Evolutionary conservation across 257 asterid species (phyloP), one percentile per base, ranked within the genome.

Genomic region (Thymus mandschuricus): DNA sequence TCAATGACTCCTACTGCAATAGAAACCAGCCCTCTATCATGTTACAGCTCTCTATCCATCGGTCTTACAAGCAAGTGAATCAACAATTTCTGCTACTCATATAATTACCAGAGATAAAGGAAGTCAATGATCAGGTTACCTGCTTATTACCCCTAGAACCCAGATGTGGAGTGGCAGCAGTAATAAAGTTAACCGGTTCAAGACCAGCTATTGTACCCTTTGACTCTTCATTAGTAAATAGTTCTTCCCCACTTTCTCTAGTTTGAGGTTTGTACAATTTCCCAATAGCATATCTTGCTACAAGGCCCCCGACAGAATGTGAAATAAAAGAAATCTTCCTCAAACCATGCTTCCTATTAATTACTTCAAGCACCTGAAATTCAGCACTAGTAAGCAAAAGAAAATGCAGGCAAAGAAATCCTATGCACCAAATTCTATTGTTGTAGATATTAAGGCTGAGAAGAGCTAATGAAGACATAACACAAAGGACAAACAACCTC

Each of bases 261-360:
- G 46, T 69, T 70, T 88, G 79, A 73, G 90, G 91, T 82, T 77
- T 78, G 72, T 83, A 92, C 71, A 95, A 79, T 79, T 80, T 88
- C 72, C 99, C 99, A 72, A 95, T 89, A 60, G 94, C 83, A 84
- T 84, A 95, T 83, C 97, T 92, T 71, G 99, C 97, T 78, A 95
- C 99, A 67, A 95, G 83, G n/a, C 99, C 98, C 48, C 99, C 99
- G 7, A 95, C 99, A 28, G 99, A 95, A 92, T 95, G 99, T 51
- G 98, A 92, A 80, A 95, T 76, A 71, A 95, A 92, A 48, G 99
- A 95, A 70, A 95, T 90, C 70, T 89, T 92, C 80, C 61, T 87
- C 85, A 95, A 41, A 68, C 75, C 76, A 12, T 90, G 92, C 79
- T 86, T 92, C 85, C 85, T 74, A 74, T 77, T 79, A 50, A 86